Evolutionary conservation across 768 basidiomycete species (phyloP).

Genomic region (Boletus patriciae): DNA sequence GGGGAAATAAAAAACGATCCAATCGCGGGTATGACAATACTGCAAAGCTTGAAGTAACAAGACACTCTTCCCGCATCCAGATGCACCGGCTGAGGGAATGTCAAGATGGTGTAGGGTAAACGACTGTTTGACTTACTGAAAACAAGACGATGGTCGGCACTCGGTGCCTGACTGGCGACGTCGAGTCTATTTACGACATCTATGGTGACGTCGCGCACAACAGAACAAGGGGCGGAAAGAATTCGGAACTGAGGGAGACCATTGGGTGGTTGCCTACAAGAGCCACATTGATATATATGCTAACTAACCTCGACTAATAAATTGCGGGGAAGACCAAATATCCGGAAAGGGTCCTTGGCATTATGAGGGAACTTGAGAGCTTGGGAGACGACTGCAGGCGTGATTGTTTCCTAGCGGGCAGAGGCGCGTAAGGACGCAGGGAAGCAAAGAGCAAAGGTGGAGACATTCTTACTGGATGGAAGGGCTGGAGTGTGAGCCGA

Average conservation of each 20-base stretch:
- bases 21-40: constrained; percentile 60
- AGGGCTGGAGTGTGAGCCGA: constrained; percentile 39
- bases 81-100: constrained; percentile 55
- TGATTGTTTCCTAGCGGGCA: constrained; percentile 32
- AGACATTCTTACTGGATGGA: constrained; percentile 41
- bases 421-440: neutral
- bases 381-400: constrained; percentile 40
- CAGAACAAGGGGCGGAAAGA: constrained; percentile 67
- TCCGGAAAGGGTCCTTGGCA: constrained; percentile 51
- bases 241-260: constrained; percentile 54
- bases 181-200: constrained; percentile 54
- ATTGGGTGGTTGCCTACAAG: neutral
- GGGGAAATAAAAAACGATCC: constrained; percentile 87
- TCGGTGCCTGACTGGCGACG: constrained; percentile 47
- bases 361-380: constrained; percentile 46
- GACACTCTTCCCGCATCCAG: constrained; percentile 82
- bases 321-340: constrained; percentile 72
- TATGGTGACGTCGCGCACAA: constrained; percentile 69
- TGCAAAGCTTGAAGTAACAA: constrained; percentile 75
- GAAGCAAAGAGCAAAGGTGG: neutral
- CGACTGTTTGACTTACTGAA: constrained; percentile 51
- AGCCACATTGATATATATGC: neutral
- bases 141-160: constrained; percentile 54
- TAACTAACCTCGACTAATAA: constrained; percentile 66
- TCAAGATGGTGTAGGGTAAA: neutral